phyloP scores from a whole-genome alignment of 2,329 filamentous ascomycete species.

The Exophiala dermatitidis region DNA sequence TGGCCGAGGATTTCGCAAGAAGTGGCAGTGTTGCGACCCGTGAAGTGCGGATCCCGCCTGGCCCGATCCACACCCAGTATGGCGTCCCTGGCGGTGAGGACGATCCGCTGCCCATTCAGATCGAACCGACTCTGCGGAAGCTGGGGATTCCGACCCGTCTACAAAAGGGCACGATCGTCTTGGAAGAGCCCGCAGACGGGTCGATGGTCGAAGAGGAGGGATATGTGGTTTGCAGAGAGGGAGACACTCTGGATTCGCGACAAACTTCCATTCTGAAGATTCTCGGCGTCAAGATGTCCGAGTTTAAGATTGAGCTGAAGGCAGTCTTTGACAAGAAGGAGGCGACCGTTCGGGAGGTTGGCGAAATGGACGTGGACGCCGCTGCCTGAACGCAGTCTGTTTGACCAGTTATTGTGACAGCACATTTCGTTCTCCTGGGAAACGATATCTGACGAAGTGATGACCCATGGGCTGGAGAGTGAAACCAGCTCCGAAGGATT shows the following conservation, averaged over 20 bases:
- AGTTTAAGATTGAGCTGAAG: conserved; percentile 76
- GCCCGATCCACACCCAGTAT: conserved; percentile 64
- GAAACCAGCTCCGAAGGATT: no score
- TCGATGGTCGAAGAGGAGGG: conserved; percentile 39
- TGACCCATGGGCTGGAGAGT: no score
- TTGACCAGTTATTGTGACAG: no score
- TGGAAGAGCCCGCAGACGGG: conserved; percentile 49
- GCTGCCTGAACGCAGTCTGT: not conserved
- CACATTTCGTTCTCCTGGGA: no score
- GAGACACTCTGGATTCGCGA: conserved; percentile 75
- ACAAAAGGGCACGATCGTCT: conserved; percentile 76
- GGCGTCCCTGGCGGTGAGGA: conserved; percentile 61
- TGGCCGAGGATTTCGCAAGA: conserved; percentile 81
- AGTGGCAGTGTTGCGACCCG: conserved; percentile 70
- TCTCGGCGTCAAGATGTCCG: conserved; percentile 81
- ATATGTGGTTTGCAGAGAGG: conserved; percentile 76
- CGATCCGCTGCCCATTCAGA: conserved; percentile 74
- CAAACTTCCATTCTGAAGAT: conserved; percentile 92
- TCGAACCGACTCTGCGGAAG: conserved; percentile 84
- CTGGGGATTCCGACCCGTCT: conserved; percentile 85
- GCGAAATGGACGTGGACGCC: conserved; percentile 38
- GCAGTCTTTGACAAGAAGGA: conserved; percentile 50
- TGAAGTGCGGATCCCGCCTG: conserved; percentile 71
- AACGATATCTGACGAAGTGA: no score
- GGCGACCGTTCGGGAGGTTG: conserved; percentile 36